A percentile compares a stretch with the other conserved stretches of the same genome.
Evolutionary conservation across 768 basidiomycete genomes (phyloP).

Genomic region (Mycena pura): DNA sequence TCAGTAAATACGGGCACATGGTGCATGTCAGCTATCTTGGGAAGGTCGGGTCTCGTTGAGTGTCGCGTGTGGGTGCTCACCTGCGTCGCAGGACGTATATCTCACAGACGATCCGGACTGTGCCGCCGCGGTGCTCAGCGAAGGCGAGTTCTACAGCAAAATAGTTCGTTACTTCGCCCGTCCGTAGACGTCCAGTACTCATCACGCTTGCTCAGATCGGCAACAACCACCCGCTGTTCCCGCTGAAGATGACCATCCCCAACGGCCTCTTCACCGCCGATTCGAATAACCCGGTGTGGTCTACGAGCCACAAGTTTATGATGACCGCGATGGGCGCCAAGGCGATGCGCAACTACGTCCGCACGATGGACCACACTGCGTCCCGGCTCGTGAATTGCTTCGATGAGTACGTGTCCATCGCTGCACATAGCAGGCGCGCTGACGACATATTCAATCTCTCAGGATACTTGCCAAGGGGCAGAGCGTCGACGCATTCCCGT

Average conservation of each 20-base stretch:
- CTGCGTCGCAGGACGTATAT: neutral
- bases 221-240: conserved; percentile 19
- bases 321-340: conserved; percentile 13
- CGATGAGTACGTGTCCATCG: neutral
- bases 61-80: neutral
- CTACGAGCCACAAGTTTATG: conserved; percentile 16
- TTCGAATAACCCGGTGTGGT: conserved; percentile 15
- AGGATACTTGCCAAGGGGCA: neutral
- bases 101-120: conserved; percentile 25
- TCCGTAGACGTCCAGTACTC: no score
- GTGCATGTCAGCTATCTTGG: conserved; percentile 22
- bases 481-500: neutral
- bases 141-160: conserved; percentile 22
- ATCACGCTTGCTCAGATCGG: no score
- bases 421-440: no score
- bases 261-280: conserved; percentile 23
- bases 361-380: conserved; percentile 8
- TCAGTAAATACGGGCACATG: conserved; percentile 19
- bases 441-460: no score
- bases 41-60: no score
- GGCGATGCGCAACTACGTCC: conserved; percentile 13
- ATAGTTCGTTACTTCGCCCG: no score
- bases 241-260: conserved; percentile 6
- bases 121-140: conserved; percentile 13
- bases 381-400: conserved; percentile 4